These are phyloP conservation scores for Diplodia corticola DNA, from an alignment of 2,329 filamentous ascomycete genomes.

Conservation along the genomic window DNA sequence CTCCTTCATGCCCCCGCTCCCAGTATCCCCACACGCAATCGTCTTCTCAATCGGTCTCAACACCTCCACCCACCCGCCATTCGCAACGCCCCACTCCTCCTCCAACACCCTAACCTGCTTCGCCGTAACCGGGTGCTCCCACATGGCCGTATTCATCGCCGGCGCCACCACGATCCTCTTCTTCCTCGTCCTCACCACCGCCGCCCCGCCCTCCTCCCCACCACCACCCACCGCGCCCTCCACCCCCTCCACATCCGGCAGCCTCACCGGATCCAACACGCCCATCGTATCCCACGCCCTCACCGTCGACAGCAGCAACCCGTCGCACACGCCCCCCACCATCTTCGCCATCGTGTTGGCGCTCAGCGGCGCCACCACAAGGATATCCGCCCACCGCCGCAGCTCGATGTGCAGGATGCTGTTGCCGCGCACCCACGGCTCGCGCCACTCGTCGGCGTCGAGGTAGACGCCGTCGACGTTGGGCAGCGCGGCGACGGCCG, in stretches of 20 bases:
- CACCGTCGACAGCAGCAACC: conserved; percentile 70
- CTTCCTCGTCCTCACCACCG: conserved; percentile 43
- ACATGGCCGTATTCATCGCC: conserved; percentile 91
- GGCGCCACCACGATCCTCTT: conserved; percentile 75
- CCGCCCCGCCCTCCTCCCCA: background rate
- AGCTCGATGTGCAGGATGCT: conserved; percentile 89
- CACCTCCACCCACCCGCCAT: conserved; percentile 64
- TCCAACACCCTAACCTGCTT: conserved; percentile 69
- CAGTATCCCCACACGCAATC: conserved; percentile 82
- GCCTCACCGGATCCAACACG: conserved; percentile 48
- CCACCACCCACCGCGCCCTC: background rate
- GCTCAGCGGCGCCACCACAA: conserved; percentile 77
- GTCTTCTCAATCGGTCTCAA: conserved; percentile 72
- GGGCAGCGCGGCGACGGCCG: conserved; percentile 58
- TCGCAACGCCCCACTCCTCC: conserved; percentile 68
- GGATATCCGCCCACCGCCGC: conserved; percentile 75
- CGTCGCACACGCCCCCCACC: conserved; percentile 73
- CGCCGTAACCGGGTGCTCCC: conserved; percentile 77
- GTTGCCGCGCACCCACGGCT: conserved; percentile 75
- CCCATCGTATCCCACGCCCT: conserved; percentile 85
- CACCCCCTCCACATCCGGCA: background rate
- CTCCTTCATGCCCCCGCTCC: conserved; percentile 78
- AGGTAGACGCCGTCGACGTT: conserved; percentile 80
- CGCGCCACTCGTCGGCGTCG: conserved; percentile 81
- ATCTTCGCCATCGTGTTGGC: conserved; percentile 89